Evolutionary conservation across 495 filamentous ascomycete genomes (phyloP).

Genomic region (Hyaloscypha variabilis): DNA sequence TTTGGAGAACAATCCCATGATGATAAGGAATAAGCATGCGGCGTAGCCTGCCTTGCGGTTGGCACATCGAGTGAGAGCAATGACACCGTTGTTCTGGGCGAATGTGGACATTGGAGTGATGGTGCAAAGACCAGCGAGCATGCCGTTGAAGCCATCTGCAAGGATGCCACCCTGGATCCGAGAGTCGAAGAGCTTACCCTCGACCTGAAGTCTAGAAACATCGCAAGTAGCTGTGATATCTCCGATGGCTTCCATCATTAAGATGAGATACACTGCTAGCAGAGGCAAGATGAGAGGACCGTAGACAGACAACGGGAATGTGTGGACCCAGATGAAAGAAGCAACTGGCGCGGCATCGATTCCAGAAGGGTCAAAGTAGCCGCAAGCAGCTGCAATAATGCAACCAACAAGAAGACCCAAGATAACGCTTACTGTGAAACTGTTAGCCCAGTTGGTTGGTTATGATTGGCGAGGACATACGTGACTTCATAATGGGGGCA

Average conservation of each 20-base stretch:
- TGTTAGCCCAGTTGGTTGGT: slow-evolving; percentile 54
- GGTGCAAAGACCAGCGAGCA: slow-evolving; percentile 80
- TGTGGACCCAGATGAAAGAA: slow-evolving; percentile 90
- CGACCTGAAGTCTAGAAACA: slow-evolving; percentile 82
- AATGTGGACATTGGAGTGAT: slow-evolving; percentile 30
- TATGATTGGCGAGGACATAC: slow-evolving; percentile 6
- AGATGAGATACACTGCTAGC: slow-evolving; percentile 84
- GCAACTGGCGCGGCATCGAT: slow-evolving; percentile 74
- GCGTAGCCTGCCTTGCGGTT: slow-evolving; percentile 85
- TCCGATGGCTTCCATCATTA: slow-evolving; percentile 89
- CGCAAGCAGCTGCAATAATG: slow-evolving; percentile 81
- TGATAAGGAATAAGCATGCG: slow-evolving; percentile 74
- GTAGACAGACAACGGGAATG: slow-evolving; percentile 80
- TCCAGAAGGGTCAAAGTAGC: slow-evolving; percentile 74
- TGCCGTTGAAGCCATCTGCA: slow-evolving; percentile 81
- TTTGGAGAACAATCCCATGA: slow-evolving; percentile 91
- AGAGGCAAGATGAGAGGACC: slow-evolving; percentile 82
- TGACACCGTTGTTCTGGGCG: slow-evolving; percentile 92
- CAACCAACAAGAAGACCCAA: slow-evolving; percentile 83
- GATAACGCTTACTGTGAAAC: slow-evolving; percentile 64
- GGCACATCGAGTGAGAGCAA: slow-evolving; percentile 85
- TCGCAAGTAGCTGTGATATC: slow-evolving; percentile 76
- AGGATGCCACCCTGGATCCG: slow-evolving; percentile 89
- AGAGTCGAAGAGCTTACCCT: slow-evolving; percentile 80
- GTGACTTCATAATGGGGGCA: slow-evolving; percentile 63